Evolutionary conservation across 257 asterid genomes (phyloP).

Genomic region (Solanum rostratum): DNA sequence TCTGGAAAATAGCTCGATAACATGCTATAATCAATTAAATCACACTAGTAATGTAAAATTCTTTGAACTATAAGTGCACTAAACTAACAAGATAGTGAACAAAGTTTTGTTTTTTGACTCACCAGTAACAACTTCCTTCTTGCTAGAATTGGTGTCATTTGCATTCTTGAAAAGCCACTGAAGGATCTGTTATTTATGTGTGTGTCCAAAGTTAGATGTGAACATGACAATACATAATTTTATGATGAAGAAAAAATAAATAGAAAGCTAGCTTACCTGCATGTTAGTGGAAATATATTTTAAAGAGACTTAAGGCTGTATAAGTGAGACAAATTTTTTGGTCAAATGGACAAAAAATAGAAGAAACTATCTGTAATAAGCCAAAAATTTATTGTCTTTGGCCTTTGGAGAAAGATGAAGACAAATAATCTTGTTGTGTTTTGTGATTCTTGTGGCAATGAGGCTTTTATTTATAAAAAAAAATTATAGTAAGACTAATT

Average conservation of each 20-base stretch:
- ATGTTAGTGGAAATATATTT: slow-evolving; percentile 37
- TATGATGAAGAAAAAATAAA: background rate
- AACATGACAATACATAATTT: slow-evolving; percentile 14
- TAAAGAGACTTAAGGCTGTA: background rate
- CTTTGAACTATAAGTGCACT: no score
- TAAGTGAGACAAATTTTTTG: slow-evolving; percentile 18
- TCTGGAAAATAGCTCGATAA: background rate
- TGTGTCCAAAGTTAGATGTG: slow-evolving; percentile 18
- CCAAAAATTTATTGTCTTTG: slow-evolving; percentile 13
- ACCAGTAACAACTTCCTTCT: slow-evolving; percentile 18
- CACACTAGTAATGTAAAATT: background rate
- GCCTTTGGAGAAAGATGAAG: slow-evolving; percentile 16
- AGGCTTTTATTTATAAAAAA: background rate
- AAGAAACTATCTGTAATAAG: slow-evolving; percentile 34
- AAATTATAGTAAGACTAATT: slow-evolving; percentile 10
- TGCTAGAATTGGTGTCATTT: slow-evolving; percentile 7
- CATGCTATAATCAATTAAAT: background rate
- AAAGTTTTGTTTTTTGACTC: background rate
- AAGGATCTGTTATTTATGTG: slow-evolving; percentile 29
- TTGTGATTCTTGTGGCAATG: slow-evolving; percentile 17
- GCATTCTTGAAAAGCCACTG: slow-evolving; percentile 36
- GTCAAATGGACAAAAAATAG: slow-evolving; percentile 42
- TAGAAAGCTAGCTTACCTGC: slow-evolving; percentile 47
- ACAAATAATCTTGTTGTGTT: slow-evolving; percentile 3
- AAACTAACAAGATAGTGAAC: background rate